Evolutionary conservation across 2,329 filamentous ascomycete species (phyloP).

Genomic region (Phyllosticta ampelicida): DNA sequence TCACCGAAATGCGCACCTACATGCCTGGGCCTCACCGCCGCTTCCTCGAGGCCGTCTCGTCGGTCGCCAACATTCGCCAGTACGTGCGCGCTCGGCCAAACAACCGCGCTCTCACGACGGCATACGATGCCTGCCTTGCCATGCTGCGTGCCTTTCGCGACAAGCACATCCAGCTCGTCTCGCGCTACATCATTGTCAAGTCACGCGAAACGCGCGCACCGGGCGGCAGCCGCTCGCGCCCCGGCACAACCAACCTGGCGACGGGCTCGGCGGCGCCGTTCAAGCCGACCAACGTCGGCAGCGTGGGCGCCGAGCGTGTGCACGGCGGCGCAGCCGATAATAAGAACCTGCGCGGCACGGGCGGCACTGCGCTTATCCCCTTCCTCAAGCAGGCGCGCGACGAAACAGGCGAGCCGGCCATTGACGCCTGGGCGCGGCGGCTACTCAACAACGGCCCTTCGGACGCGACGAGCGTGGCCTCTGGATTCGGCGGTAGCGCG

Average conservation of each 20-base stretch:
- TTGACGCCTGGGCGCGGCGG: constrained; percentile 54
- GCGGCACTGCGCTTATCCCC: constrained; percentile 84
- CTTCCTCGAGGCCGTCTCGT: constrained; percentile 71
- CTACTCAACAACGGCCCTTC: constrained; percentile 45
- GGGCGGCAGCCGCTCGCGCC: constrained; percentile 49
- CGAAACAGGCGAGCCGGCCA: constrained; percentile 86
- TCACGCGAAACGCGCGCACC: constrained; percentile 62
- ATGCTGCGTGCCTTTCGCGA: constrained; percentile 72
- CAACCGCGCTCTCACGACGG: constrained; percentile 59
- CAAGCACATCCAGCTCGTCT: constrained; percentile 93
- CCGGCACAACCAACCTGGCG: constrained; percentile 50
- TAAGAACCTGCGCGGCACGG: constrained; percentile 68
- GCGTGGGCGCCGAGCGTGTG: constrained; percentile 12
- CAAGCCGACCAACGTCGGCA: constrained; percentile 14
- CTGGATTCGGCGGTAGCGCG: constrained; percentile 4
- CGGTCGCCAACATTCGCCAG: constrained; percentile 75
- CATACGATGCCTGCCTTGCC: constrained; percentile 83
- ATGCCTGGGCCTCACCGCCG: constrained; percentile 91
- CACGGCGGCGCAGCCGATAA: not conserved
- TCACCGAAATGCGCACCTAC: constrained; percentile 91
- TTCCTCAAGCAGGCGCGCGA: constrained; percentile 95
- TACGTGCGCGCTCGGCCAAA: constrained; percentile 57
- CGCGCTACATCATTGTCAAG: constrained; percentile 87
- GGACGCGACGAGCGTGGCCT: constrained; percentile 12
- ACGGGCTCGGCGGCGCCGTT: constrained; percentile 29